phyloP scores from a whole-genome alignment of 2,329 filamentous ascomycete species.

The Fusarium setosum region DNA sequence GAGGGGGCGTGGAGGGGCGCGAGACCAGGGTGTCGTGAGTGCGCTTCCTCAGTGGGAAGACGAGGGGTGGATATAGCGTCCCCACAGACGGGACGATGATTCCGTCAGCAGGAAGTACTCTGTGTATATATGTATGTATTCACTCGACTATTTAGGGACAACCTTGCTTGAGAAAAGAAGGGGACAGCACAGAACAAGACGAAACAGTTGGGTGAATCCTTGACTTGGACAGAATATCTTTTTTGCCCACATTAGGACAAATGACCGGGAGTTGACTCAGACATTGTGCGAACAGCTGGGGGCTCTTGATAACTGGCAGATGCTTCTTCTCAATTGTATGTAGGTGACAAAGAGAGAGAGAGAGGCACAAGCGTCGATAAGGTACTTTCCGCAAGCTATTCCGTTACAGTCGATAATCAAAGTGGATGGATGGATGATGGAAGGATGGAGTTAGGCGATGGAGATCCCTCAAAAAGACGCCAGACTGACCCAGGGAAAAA shows the following conservation, averaged over 20 bases:
- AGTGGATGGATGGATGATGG: not conserved
- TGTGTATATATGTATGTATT: too few species aligned
- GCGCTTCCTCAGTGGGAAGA: conserved; percentile 4
- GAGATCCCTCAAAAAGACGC: conserved; percentile 10
- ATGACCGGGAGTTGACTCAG: conserved; percentile 4
- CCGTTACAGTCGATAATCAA: not conserved
- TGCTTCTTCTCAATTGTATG: too few species aligned
- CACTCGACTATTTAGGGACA: not conserved
- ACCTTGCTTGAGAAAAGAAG: not conserved
- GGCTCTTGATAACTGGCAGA: too few species aligned
- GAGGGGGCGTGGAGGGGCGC: conserved; percentile 29
- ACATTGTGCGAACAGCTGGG: not conserved
- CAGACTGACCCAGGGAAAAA: not conserved
- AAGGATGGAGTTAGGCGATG: not conserved
- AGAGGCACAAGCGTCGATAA: conserved; percentile 4
- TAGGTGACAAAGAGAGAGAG: not conserved
- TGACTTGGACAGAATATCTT: not conserved
- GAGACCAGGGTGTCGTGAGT: conserved; percentile 1
- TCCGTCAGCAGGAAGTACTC: conserved; percentile 13
- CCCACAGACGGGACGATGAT: conserved; percentile 30
- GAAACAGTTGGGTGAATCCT: not conserved
- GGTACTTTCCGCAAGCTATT: conserved; percentile 1
- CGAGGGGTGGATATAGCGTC: conserved; percentile 16
- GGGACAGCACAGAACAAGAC: too few species aligned
- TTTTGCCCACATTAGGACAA: not conserved